Conservation (phyloP, 495 filamentous ascomycete genomes). For the Daldinia childiae region DNA sequence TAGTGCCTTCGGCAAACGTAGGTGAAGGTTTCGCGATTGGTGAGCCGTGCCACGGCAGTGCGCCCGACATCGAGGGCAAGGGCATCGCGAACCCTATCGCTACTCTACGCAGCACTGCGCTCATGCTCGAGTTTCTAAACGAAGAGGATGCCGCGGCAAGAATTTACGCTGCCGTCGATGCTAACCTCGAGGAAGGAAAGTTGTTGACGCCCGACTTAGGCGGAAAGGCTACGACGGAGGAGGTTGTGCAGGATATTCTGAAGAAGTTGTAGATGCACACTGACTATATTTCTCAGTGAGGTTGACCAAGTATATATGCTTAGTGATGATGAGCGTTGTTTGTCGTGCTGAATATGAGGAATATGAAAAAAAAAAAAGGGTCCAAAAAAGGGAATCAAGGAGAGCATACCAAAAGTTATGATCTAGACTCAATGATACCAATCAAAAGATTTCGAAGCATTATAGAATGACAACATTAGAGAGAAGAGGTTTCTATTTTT, state of each 20-base stretch:
- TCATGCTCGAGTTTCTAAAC: conserved; percentile 96
- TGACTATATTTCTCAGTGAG: neutral
- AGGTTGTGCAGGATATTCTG: conserved; percentile 91
- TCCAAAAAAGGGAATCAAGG: neutral
- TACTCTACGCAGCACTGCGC: conserved; percentile 86
- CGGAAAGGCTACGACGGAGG: conserved; percentile 83
- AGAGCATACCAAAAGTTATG: conserved; percentile 1
- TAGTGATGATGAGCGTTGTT: neutral
- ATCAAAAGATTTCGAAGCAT: neutral
- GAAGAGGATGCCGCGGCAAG: conserved; percentile 84
- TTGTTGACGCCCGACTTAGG: conserved; percentile 91
- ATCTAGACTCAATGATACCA: conserved; percentile 20
- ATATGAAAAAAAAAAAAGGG: neutral
- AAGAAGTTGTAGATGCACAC: conserved; percentile 68
- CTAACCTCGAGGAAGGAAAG: conserved; percentile 83
- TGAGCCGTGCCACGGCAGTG: conserved; percentile 96
- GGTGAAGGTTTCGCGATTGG: conserved; percentile 95
- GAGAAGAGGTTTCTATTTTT: conserved; percentile 32
- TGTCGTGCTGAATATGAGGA: neutral
- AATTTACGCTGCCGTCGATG: conserved; percentile 94
- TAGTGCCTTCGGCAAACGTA: conserved; percentile 97
- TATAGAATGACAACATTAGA: conserved; percentile 9
- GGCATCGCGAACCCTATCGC: conserved; percentile 96
- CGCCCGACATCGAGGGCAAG: conserved; percentile 93
- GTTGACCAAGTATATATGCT: neutral